Evolutionary conservation across 257 asterid species (phyloP).

Genomic region (Mentha longifolia): DNA sequence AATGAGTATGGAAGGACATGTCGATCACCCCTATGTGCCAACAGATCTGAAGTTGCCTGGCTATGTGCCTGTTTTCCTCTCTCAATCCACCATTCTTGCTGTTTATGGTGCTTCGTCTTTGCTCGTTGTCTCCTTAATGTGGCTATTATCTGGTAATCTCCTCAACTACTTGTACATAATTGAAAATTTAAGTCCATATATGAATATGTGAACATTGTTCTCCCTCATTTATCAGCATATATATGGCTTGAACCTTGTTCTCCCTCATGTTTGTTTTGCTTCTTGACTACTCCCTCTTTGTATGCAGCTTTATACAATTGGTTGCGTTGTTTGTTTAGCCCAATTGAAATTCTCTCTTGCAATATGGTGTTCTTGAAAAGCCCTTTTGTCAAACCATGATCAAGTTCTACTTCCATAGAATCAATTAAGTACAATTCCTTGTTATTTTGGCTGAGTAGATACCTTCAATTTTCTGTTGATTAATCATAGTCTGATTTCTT

Average conservation of each 20-base stretch:
- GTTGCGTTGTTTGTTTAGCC: background rate
- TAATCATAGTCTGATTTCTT: background rate
- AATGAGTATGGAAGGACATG: slow-evolving; percentile 40
- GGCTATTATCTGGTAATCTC: slow-evolving; percentile 76
- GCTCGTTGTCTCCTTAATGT: slow-evolving; percentile 64
- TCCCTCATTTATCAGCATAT: background rate
- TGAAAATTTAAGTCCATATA: background rate
- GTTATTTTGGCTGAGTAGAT: background rate
- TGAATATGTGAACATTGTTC: background rate
- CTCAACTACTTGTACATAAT: background rate
- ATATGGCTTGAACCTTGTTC: background rate
- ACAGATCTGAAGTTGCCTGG: slow-evolving; percentile 70
- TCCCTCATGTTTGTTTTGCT: background rate
- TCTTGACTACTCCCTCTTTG: background rate
- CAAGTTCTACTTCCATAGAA: background rate
- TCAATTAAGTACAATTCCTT: slow-evolving; percentile 4
- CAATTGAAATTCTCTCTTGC: background rate
- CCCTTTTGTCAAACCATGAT: background rate
- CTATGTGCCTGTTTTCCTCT: slow-evolving; percentile 64
- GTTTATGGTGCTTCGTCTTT: slow-evolving; percentile 60
- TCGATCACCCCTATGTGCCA: slow-evolving; percentile 75
- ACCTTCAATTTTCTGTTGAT: background rate
- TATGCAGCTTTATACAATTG: background rate
- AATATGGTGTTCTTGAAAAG: background rate
- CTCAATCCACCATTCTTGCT: slow-evolving; percentile 62